phyloP scores from a whole-genome alignment of 495 filamentous ascomycete genomes.

The Penicillium mononematosum region DNA sequence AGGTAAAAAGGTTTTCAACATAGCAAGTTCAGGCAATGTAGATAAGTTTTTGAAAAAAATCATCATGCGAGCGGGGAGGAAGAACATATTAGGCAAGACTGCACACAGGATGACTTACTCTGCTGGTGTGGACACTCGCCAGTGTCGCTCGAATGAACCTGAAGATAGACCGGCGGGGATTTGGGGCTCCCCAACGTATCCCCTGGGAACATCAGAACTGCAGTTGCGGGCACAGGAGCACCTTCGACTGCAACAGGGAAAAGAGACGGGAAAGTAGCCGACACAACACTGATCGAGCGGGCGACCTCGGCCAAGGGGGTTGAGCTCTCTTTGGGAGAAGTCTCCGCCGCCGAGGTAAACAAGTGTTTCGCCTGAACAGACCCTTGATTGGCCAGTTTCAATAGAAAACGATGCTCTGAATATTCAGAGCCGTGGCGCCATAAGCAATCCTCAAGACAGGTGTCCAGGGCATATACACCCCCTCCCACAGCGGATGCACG shows the following conservation, averaged over 20 bases:
- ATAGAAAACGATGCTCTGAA: slow-evolving; percentile 30
- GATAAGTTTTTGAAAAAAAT: slow-evolving; percentile 80
- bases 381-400: slow-evolving; percentile 61
- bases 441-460: slow-evolving; percentile 51
- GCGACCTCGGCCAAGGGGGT: slow-evolving; percentile 33
- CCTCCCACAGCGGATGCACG: slow-evolving; percentile 91
- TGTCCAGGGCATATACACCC: slow-evolving; percentile 81
- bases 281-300: slow-evolving; percentile 61
- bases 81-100: slow-evolving; percentile 1
- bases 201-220: slow-evolving; percentile 68
- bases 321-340: slow-evolving; percentile 26
- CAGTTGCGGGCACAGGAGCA: slow-evolving; percentile 68
- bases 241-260: slow-evolving; percentile 75
- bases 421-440: slow-evolving; percentile 6
- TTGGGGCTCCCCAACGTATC: slow-evolving; percentile 42
- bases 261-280: slow-evolving; percentile 60
- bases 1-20: slow-evolving; percentile 73
- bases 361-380: slow-evolving; percentile 56
- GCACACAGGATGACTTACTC: slow-evolving; percentile 61
- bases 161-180: slow-evolving; percentile 64
- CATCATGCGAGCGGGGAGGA: slow-evolving; percentile 66
- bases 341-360: slow-evolving; percentile 49
- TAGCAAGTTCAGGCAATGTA: slow-evolving; percentile 92
- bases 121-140: slow-evolving; percentile 84
- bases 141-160: slow-evolving; percentile 79